These are phyloP conservation scores for Cercospora brassicicola DNA, from an alignment of 2,329 filamentous ascomycete genomes.

Conservation along the genomic window DNA sequence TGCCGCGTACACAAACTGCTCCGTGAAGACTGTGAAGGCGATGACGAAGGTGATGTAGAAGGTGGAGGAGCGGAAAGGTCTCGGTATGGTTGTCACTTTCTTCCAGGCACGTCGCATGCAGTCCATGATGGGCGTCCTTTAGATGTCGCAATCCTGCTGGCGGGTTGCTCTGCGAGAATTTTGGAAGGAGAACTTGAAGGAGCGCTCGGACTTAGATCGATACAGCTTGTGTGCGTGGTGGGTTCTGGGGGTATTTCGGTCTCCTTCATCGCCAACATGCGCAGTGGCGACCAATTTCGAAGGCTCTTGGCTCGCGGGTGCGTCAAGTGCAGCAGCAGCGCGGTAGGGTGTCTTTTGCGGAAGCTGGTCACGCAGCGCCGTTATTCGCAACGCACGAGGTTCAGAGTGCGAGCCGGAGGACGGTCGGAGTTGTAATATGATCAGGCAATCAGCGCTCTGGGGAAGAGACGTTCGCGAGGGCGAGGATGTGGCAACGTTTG, in stretches of 20 bases:
- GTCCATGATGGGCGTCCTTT: not conserved
- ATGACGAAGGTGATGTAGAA: slow-evolving; percentile 24
- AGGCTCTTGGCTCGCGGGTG: not conserved
- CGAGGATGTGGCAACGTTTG: not conserved
- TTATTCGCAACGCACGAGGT: not conserved
- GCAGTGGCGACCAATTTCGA: not conserved
- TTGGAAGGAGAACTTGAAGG: not conserved
- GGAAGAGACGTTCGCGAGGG: not conserved
- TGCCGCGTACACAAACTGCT: slow-evolving; percentile 28
- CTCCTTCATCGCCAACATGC: not conserved
- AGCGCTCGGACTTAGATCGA: not conserved
- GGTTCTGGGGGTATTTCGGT: not conserved
- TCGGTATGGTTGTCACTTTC: not conserved
- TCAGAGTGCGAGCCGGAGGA: not conserved
- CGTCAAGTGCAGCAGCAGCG: not conserved
- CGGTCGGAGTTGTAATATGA: not conserved
- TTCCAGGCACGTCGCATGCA: not conserved
- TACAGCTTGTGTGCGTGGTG: not conserved
- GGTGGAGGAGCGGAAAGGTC: slow-evolving; percentile 17
- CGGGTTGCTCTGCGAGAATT: not conserved
- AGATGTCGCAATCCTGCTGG: not conserved
- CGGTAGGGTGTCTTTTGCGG: not conserved
- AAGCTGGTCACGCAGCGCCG: not conserved
- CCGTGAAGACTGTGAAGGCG: slow-evolving; percentile 26
- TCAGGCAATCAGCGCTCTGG: not conserved